Conservation (phyloP, 768 basidiomycete species). For the Leccinum incarnatum region DNA sequence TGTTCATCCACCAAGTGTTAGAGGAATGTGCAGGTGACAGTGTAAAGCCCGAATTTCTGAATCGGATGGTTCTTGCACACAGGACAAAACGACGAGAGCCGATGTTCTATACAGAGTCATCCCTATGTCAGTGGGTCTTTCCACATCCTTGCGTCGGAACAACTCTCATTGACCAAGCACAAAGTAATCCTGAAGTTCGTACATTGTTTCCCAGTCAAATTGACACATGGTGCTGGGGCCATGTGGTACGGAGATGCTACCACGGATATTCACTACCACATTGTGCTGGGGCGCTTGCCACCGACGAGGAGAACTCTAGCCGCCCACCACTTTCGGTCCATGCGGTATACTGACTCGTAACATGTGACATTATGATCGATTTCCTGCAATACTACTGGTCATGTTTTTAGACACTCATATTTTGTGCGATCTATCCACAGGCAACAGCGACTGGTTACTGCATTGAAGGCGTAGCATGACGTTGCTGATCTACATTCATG, state of each 20-base stretch:
- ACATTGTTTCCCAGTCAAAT: not conserved
- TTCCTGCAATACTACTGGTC: not conserved
- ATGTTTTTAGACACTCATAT: not conserved
- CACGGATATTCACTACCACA: not conserved
- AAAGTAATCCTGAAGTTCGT: not conserved
- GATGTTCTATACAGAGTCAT: too few relatives aligned
- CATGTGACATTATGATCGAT: not conserved
- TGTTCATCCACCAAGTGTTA: not conserved
- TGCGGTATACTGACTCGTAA: not conserved
- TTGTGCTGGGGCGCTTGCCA: not conserved
- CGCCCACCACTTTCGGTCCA: not conserved
- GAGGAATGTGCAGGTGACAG: not conserved
- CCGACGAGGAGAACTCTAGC: not conserved
- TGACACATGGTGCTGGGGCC: not conserved
- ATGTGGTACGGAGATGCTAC: not conserved
- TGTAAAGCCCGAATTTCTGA: not conserved
- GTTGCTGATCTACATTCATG: not conserved
- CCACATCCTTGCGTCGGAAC: not conserved
- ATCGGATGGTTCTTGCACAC: too few relatives aligned
- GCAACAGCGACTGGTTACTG: not conserved
- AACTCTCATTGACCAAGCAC: not conserved
- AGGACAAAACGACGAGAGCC: too few relatives aligned
- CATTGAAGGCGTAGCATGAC: not conserved
- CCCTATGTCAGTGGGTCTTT: not conserved
- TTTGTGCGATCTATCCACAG: not conserved